phyloP scores from a whole-genome alignment of 2,329 filamentous ascomycete species.

The Neodidymelliopsis sp. region DNA sequence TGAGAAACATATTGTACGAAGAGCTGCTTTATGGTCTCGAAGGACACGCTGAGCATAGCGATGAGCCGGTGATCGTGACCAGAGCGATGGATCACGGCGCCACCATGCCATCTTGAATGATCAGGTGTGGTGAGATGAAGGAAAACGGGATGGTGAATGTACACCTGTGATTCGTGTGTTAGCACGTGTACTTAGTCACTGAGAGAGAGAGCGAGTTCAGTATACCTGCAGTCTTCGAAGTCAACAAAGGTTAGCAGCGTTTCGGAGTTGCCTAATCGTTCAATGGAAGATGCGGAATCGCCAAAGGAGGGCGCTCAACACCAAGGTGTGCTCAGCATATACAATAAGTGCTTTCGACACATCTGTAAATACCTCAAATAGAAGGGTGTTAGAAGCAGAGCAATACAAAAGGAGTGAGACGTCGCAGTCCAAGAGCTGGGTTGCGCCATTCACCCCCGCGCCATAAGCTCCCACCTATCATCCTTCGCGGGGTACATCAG shows the following conservation, averaged over 20 bases:
- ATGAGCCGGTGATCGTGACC: conserved; percentile 30
- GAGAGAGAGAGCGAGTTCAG: not conserved
- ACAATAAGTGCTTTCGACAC: not conserved
- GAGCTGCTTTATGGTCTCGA: conserved; percentile 30
- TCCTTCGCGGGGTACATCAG: conserved; percentile 33
- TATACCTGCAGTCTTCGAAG: not conserved
- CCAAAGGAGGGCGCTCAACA: not conserved
- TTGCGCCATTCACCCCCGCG: conserved; percentile 30
- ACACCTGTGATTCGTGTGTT: not conserved
- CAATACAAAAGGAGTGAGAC: conserved; percentile 1
- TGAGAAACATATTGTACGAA: conserved; percentile 42
- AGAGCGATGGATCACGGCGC: conserved; percentile 38
- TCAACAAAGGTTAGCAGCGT: not conserved
- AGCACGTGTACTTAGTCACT: not conserved
- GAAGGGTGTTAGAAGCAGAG: not conserved
- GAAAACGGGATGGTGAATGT: not conserved
- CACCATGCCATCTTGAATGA: conserved; percentile 25
- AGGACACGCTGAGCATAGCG: conserved; percentile 33
- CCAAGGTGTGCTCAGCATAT: not conserved
- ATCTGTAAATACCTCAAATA: not conserved
- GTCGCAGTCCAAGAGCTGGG: conserved; percentile 13
- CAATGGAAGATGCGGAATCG: not conserved
- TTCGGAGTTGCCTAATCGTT: conserved; percentile 7
- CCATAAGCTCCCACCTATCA: conserved; percentile 38
- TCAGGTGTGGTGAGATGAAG: not conserved